Conservation (phyloP, 371 early-diverging fungal species). For the Actinomortierella ambigua region DNA sequence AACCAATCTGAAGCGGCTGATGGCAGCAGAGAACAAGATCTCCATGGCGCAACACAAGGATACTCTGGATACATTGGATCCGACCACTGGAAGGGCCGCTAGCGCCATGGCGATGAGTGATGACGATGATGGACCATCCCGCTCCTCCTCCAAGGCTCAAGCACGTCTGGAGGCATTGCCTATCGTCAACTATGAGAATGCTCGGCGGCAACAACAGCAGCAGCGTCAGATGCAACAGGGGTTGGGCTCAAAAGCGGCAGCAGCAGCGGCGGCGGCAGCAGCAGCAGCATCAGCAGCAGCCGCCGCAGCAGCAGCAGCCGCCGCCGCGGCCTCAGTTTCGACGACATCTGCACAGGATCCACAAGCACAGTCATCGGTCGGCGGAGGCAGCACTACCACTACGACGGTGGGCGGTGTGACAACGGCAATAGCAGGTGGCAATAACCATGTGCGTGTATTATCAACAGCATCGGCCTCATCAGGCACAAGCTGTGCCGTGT, state of each 20-base stretch:
- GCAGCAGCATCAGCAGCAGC: neutral
- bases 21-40: slow-evolving; percentile 60
- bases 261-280: neutral
- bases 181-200: slow-evolving; percentile 59
- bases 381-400: slow-evolving; percentile 1
- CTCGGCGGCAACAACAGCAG: slow-evolving; percentile 48
- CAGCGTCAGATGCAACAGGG: slow-evolving; percentile 14
- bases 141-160: slow-evolving; percentile 4
- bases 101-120: slow-evolving; percentile 2
- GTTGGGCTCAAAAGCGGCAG: neutral
- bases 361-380: slow-evolving; percentile 1
- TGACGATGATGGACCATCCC: slow-evolving; percentile 27
- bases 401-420: neutral
- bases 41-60: slow-evolving; percentile 47
- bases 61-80: slow-evolving; percentile 6
- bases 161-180: slow-evolving; percentile 47
- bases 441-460: neutral
- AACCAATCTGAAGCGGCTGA: slow-evolving; percentile 62
- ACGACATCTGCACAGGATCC: slow-evolving; percentile 14
- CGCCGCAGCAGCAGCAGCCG: neutral
- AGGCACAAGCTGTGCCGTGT: too few relatives aligned
- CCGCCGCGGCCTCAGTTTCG: neutral
- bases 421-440: neutral
- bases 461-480: too few relatives aligned
- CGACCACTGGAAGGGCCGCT: neutral